Base-by-base conservation (phyloP, 202 grass and related monocot genomes). In the Digitaria exilis region DNA sequence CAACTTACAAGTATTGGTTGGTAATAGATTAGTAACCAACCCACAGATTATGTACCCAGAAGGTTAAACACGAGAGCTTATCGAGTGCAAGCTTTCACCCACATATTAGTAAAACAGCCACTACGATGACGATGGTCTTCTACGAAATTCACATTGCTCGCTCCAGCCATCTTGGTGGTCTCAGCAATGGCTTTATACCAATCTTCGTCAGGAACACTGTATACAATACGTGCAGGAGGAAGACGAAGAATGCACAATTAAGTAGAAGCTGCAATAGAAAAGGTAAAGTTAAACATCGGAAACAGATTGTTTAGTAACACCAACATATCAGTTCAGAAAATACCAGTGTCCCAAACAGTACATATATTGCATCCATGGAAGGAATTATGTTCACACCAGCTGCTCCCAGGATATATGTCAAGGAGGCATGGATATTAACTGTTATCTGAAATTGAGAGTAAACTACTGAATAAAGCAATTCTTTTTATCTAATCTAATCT, bases 341-440 rank as follows among this genome's bases (percentile, higher is more conserved):
- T 91, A 98, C 95, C 92, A 98, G 75, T 56, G 75, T 78, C 76
- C 92, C 95, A 78, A 98, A 98, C 55, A 98, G 78, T 30, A 91
- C 28, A 79, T 98, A 98, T 75, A 98, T 98, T 58, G 82, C 71
- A 81, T 90, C 80, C 95, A 98, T 95, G 19, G 95, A 91, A 75
- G 92, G 92, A 88, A 95, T 69, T 44, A 77, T 65, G 62, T 93
- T 93, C 59, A 95, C 73, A 69, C 95, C 95, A 71, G 94, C 77
- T 3, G 87, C 90, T 16, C 75, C 75, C 55, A 98, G 86, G 42
- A 91, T 84, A 77, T 83, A 98, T 24, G 95, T 95, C 44, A 98
- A 64, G 22, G 92, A 95, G 69, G 92, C 92, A 81, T 98, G 92
- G 78, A 98, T 91, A 32, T 93, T 98, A 71, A 98, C 86, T n/a